Evolutionary conservation across 768 basidiomycete species (phyloP), one percentile per base, ranked within the genome.

Genomic region (Boletus pseudopeckii): DNA sequence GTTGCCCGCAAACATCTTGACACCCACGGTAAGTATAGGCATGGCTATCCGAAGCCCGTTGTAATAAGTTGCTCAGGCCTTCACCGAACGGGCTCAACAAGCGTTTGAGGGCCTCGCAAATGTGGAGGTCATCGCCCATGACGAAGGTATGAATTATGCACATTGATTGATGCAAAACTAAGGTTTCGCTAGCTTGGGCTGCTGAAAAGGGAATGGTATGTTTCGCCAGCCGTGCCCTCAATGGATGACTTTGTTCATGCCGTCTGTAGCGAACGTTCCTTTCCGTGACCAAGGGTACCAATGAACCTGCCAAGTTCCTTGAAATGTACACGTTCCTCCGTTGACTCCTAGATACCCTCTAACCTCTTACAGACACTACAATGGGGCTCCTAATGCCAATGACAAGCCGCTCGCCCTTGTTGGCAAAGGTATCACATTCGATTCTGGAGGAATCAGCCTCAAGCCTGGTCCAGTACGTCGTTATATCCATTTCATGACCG

Each of bases 341-440:
- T 39, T 26, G 30, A 44, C 46, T 30, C 15, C 37, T 22, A 33
- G 17, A 48, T 30, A 22, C 5, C 28, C 1, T 50, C 15, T 55
- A 53, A 49, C 39, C 14, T 42, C 46, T 22, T 6, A 13, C 36
- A 92, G 89, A 51, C 86, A 88, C 70, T 95, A 95, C 78, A 85
- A 85, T 32, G 90, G 90, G n/a, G 85, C 81, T 1, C 65, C 79
- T 3, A 71, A 77, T 52, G 74, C 77, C 56, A 71, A 78, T 46
- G 83, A 74, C 0, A 75, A 75, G 49, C 90, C 90, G 4, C 74
- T 90, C 14, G 86, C 83, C 3, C 77, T 91, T 55, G 89, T 94
- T 34, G 92, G 92, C 33, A 93, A 94, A 67, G 92, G 92, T 55
- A 85, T 94, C 65, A 92, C 91, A 15, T 95, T 94, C 58, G 91